Base-by-base conservation (phyloP, 1,139 yeast genomes). In the Debaryomyces fabryi region DNA sequence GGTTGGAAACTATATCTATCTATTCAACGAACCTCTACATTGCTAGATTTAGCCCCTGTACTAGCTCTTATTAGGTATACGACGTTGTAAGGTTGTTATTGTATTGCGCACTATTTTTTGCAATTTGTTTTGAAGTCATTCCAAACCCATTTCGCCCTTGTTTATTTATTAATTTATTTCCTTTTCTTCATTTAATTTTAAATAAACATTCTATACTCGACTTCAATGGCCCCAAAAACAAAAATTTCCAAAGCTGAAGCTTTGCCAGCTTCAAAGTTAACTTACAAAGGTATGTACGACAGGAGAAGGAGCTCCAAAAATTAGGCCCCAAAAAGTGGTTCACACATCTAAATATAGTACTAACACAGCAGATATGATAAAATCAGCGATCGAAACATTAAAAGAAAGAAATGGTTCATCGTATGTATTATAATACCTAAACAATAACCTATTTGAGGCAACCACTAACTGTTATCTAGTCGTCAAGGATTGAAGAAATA, bases 371-470 rank as follows among this genome's bases (percentile, higher is more conserved):
- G 96, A 88, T 52, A 79, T 88, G 83, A 88, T 90, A 67, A 80
- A 80, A 60, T 83, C 86, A 52, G 96, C 96, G 48, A 77, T 90
- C 56, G 65, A 78, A 44, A 72, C 85, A 34, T 79, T 89, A 60
- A 87, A 88, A 63, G 95, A 88, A 61, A 84, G 96, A 72, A 86
- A 81, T 53, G 97, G 97, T 48, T 86, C 95, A 42, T 82, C 86
- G 79, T 80, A 75, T 59, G 83, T 77, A 52, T 51, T 7, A 9
- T n/a, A 3, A 20, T 27, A 2, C n/a, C 12, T 15, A 30, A 30
- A 23, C 21, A 23, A 27, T 32, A 9, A 6, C n/a, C n/a, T 16
- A 32, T 8, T 21, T 13, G 20, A 15, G 21, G 24, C 24, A 30
- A 64, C 29, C 56, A 57, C 63, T 58, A 58, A 57, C 62, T 45